Evolutionary conservation across 352 stramenopile species (phyloP).

Genomic region (Phytophthora brassicae): DNA sequence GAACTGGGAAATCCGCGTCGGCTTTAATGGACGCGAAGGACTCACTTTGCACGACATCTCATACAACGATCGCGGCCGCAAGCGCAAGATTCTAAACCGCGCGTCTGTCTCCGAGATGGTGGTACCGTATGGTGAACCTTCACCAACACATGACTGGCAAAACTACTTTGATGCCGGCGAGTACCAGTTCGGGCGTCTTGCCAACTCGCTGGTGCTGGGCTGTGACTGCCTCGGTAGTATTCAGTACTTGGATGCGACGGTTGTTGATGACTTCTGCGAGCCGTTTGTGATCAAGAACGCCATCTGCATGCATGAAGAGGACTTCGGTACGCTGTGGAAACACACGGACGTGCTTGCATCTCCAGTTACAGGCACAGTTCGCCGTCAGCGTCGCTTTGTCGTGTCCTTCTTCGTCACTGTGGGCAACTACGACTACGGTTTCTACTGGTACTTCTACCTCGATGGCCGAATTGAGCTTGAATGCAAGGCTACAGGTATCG

Average conservation of each 20-base stretch:
- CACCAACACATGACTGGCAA: constrained; percentile 70
- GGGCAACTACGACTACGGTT: constrained; percentile 87
- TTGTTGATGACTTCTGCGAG: constrained; percentile 33
- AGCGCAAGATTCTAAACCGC: constrained; percentile 66
- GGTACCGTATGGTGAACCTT: constrained; percentile 80
- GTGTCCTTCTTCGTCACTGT: constrained; percentile 85
- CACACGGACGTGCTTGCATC: constrained; percentile 52
- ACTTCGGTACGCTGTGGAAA: constrained; percentile 59
- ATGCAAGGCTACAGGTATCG: constrained; percentile 77
- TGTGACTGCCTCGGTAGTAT: constrained; percentile 59
- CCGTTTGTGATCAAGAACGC: constrained; percentile 37
- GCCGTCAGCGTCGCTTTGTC: constrained; percentile 72
- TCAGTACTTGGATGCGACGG: constrained; percentile 32
- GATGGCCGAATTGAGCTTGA: constrained; percentile 71
- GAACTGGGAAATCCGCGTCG: constrained; percentile 79
- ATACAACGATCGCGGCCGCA: constrained; percentile 43
- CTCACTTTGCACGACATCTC: constrained; percentile 56
- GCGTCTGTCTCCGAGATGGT: constrained; percentile 84
- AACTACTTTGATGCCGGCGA: constrained; percentile 88
- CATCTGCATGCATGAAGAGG: constrained; percentile 38
- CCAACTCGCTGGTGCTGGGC: constrained; percentile 78
- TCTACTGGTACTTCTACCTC: constrained; percentile 41
- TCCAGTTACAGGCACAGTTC: constrained; percentile 39
- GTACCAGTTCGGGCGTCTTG: constrained; percentile 75
- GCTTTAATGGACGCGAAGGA: constrained; percentile 83